phyloP scores from a whole-genome alignment of 345 rosid genomes.

The Theobroma cacao region DNA sequence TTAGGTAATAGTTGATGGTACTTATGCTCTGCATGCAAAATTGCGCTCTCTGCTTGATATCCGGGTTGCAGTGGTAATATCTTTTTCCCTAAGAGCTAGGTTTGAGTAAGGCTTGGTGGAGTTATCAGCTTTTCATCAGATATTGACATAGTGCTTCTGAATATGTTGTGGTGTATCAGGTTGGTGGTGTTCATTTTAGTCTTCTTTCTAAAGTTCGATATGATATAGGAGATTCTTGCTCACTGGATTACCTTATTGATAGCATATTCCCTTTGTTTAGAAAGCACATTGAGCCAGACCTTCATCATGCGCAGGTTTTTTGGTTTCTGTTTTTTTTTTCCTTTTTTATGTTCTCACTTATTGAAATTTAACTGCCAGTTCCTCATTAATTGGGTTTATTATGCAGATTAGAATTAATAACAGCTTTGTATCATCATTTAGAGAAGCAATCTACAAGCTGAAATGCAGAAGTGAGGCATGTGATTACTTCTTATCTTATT shows the following conservation, averaged over 20 bases:
- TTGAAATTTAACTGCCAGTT: conserved; percentile 18
- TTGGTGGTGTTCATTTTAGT: conserved; percentile 99
- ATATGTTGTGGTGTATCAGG: conserved; percentile 45
- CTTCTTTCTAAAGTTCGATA: conserved; percentile 97
- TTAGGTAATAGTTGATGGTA: conserved; percentile 97
- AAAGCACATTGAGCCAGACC: conserved; percentile 98
- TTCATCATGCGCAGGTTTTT: conserved; percentile 98
- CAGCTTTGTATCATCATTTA: conserved; percentile 96
- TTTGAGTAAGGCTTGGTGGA: conserved; percentile 1
- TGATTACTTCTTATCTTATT: conserved; percentile 18
- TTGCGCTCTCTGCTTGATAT: conserved; percentile 96
- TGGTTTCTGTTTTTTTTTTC: neutral
- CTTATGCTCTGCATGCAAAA: conserved; percentile 90
- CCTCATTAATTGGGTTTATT: conserved; percentile 28
- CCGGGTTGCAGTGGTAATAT: conserved; percentile 95
- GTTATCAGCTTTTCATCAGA: conserved; percentile 11
- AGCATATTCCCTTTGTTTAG: conserved; percentile 97
- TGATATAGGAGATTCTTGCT: conserved; percentile 95
- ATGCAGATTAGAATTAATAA: conserved; percentile 97
- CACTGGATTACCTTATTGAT: conserved; percentile 91
- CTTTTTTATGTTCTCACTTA: conserved; percentile 12
- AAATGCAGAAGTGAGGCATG: conserved; percentile 96
- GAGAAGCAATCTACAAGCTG: conserved; percentile 97
- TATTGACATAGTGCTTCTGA: conserved; percentile 2
- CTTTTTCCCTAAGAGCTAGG: conserved; percentile 5